These are phyloP conservation scores for Letharia columbiana DNA, from an alignment of 495 filamentous ascomycete species.

Conservation along the genomic window DNA sequence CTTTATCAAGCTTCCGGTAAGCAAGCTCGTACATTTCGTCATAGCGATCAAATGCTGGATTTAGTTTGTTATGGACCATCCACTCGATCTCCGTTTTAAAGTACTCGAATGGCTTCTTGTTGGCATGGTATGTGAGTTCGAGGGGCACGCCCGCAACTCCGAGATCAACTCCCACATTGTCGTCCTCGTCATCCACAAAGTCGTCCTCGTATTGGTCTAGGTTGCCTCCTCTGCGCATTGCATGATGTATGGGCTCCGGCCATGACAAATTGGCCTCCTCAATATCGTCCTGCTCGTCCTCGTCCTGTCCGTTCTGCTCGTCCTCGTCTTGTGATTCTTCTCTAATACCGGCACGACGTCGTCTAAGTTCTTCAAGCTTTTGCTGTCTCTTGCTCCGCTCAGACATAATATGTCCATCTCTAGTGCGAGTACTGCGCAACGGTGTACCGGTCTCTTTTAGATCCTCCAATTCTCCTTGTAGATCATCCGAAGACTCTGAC, in stretches of 20 bases:
- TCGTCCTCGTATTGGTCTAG: conserved; percentile 58
- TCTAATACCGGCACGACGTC: conserved; percentile 44
- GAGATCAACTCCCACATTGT: conserved; percentile 53
- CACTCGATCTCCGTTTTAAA: conserved; percentile 75
- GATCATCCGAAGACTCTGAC: conserved; percentile 27
- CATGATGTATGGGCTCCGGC: conserved; percentile 26
- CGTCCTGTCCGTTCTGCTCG: conserved; percentile 5
- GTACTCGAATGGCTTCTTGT: conserved; percentile 63
- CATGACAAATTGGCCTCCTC: conserved; percentile 31
- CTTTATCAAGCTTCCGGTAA: conserved; percentile 66
- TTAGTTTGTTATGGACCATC: conserved; percentile 70
- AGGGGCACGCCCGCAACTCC: conserved; percentile 54
- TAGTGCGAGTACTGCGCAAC: conserved; percentile 38
- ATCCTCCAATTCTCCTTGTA: conserved; percentile 40
- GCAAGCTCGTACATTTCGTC: conserved; percentile 61
- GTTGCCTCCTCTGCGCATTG: conserved; percentile 13
- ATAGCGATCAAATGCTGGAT: conserved; percentile 60
- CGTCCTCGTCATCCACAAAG: conserved; percentile 58
- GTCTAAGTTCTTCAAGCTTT: conserved; percentile 46
- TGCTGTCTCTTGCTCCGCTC: conserved; percentile 39
- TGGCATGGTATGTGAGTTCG: conserved; percentile 56
- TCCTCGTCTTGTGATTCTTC: conserved; percentile 7
- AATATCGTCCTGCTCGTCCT: conserved; percentile 36
- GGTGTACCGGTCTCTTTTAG: conserved; percentile 39
- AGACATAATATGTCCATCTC: conserved; percentile 34